phyloP scores from a whole-genome alignment of 495 filamentous ascomycete genomes.

The Usnea hakonensis region DNA sequence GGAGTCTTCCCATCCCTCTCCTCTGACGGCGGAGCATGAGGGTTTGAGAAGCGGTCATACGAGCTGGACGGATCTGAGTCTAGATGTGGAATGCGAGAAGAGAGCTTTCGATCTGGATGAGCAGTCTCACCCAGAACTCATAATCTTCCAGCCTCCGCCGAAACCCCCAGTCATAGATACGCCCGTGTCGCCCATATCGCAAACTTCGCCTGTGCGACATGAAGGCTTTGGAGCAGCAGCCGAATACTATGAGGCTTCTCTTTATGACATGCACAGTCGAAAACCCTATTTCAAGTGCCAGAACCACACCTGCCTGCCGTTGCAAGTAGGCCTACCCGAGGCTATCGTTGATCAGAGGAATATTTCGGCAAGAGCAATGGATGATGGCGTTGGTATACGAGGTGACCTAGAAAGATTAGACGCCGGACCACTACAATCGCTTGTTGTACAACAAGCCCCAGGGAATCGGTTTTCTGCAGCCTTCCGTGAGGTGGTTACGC shows the following conservation, averaged over 20 bases:
- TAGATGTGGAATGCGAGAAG: conserved; percentile 26
- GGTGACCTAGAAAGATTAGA: not conserved
- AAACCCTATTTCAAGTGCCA: conserved; percentile 44
- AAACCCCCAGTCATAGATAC: not conserved
- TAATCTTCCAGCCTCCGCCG: not conserved
- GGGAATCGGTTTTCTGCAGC: conserved; percentile 25
- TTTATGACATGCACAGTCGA: conserved; percentile 43
- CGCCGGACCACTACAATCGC: conserved; percentile 26
- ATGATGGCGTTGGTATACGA: not conserved
- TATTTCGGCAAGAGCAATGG: not conserved
- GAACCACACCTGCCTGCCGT: conserved; percentile 38
- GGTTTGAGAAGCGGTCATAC: conserved; percentile 20
- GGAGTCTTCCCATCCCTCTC: conserved; percentile 29
- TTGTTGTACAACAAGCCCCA: conserved; percentile 29
- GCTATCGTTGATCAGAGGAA: not conserved
- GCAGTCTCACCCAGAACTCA: not conserved
- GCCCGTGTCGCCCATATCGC: no score
- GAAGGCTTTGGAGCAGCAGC: conserved; percentile 36
- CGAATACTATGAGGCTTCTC: conserved; percentile 48
- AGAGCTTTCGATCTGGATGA: conserved; percentile 18
- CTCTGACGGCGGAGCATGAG: not conserved
- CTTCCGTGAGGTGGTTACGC: conserved; percentile 22
- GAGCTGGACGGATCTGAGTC: conserved; percentile 25
- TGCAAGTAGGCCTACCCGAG: not conserved
- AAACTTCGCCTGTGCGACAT: conserved; percentile 13